Conservation (phyloP, 2,329 filamentous ascomycete species). For the Aspergillus sp. region DNA sequence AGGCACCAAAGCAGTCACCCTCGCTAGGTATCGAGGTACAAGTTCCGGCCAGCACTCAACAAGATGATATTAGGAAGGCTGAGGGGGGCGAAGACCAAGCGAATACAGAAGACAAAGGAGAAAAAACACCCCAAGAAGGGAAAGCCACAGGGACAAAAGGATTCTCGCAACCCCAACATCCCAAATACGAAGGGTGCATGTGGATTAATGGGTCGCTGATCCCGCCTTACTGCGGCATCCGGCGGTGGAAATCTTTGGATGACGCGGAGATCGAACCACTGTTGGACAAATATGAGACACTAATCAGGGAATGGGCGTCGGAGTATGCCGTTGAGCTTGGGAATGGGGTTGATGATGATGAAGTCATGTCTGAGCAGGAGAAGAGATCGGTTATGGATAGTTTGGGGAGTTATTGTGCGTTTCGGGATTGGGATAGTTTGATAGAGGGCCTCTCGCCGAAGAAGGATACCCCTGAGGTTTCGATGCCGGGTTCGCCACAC, state of each 20-base stretch:
- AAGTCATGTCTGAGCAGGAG: background rate
- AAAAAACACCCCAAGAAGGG: background rate
- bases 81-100: too few species aligned
- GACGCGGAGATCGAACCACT: background rate
- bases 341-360: background rate
- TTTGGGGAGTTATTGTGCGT: background rate
- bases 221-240: background rate
- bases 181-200: background rate
- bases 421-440: background rate
- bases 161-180: background rate
- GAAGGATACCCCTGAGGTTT: background rate
- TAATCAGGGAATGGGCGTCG: background rate
- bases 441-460: background rate
- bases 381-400: background rate
- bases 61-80: too few species aligned
- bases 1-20: too few species aligned
- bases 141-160: background rate
- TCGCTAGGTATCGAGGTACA: too few species aligned
- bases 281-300: background rate
- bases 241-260: background rate
- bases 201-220: background rate
- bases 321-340: background rate
- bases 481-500: background rate
- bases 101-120: too few species aligned
- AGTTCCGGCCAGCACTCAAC: too few species aligned